Base-by-base conservation (phyloP, 768 basidiomycete genomes). In the Lactarius trivialis region DNA sequence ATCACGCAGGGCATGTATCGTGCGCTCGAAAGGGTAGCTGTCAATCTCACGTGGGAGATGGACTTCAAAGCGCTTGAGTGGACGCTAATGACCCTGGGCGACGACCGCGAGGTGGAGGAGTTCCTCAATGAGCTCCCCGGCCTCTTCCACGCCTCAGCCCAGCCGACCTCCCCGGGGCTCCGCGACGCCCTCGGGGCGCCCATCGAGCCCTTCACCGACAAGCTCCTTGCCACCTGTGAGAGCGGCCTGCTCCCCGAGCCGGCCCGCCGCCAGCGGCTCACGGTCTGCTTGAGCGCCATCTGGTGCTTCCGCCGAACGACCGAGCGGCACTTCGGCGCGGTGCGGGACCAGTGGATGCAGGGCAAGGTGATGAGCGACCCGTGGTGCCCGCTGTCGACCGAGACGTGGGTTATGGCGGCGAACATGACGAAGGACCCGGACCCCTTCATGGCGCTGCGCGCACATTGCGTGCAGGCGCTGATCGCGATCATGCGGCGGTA, bases 101-200 rank as follows among this genome's bases (percentile, higher is more conserved):
- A 63, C 15, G 61, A 63, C 33, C 21, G 53, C 33, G 61, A 63
- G 17, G 15, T 63, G 1, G 58, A 63, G 39, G 52, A 54, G 9
- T 60, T 63, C 41, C 62, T 63, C 2, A 36, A 61, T 28, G 57
- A 53, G 6, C 34, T 63, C n/a, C n/a, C n/a, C n/a, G n/a, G n/a
- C n/a, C n/a, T n/a, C n/a, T n/a, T n/a, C n/a, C n/a, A n/a, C n/a
- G 7, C 62, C 62, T 43, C 32, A 14, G 9, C 41, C 26, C 28
- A 28, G n/a, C 48, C 17, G 15, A n/a, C 32, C 11, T 21, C 34
- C 6, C 24, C 5, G 3, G 41, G 17, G 8, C 56, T 62, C 56
- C 55, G 26, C 28, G 24, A 12, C 6, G 33, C 24, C 32, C 32
- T 62, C 32, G 51, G 53, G 26, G 2, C 14, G 37, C n/a, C n/a